Conservation (phyloP, 2,329 filamentous ascomycete genomes). For the Penicillium aurantiogriseum region DNA sequence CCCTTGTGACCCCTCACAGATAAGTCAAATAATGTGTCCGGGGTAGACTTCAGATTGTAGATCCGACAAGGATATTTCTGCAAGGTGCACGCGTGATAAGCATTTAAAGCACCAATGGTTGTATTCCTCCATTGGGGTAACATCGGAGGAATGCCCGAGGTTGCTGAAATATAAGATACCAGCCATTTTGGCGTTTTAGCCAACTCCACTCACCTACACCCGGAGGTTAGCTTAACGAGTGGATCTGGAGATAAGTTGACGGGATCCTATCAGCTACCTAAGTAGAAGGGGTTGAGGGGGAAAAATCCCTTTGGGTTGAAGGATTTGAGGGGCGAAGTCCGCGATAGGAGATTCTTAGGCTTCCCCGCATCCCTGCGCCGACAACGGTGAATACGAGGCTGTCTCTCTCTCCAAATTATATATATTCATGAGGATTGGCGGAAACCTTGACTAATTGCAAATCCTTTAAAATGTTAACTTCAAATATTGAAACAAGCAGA, state of each 20-base stretch:
- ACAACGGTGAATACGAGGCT: neutral
- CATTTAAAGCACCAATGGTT: slow-evolving; percentile 7
- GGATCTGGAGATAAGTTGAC: neutral
- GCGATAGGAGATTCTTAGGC: neutral
- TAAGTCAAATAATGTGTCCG: slow-evolving; percentile 3
- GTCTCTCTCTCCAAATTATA: neutral
- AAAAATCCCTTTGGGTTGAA: neutral
- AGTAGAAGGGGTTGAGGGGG: neutral
- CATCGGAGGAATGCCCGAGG: neutral
- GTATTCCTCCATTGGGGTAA: slow-evolving; percentile 1
- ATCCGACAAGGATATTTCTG: slow-evolving; percentile 5
- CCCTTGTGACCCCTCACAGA: slow-evolving; percentile 11
- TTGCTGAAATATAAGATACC: neutral
- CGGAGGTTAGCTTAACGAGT: neutral
- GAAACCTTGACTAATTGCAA: neutral
- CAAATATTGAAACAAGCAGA: slow-evolving; percentile 11
- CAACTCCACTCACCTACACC: neutral
- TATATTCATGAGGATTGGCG: neutral
- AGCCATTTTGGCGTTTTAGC: neutral
- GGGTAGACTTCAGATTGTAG: neutral
- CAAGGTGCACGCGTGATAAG: slow-evolving; percentile 4
- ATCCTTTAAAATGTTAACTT: neutral
- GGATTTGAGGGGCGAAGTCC: neutral
- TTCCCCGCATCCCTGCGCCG: slow-evolving; percentile 1
- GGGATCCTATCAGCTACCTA: neutral